Percentiles rank a stretch among this genome's conserved stretches.
Conservation (phyloP, 2,329 filamentous ascomycete species). For the Cladobotryum protrusum region DNA sequence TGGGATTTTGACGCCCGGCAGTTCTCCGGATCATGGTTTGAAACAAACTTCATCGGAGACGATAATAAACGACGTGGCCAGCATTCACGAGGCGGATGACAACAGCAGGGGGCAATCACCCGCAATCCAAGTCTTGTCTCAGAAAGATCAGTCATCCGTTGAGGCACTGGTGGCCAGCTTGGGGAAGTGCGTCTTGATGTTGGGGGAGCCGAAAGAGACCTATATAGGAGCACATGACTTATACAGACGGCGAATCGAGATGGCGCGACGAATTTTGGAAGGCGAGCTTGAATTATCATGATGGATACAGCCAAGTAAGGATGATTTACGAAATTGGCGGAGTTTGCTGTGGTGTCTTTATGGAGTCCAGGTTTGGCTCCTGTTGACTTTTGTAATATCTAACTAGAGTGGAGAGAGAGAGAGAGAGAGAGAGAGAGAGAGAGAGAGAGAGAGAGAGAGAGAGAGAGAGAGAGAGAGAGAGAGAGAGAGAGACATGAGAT, state of each 20-base stretch:
- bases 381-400: neutral
- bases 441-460: too few species aligned
- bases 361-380: neutral
- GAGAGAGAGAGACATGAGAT: too few species aligned
- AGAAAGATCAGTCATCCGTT: slow-evolving; percentile 54
- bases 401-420: too few species aligned
- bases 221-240: slow-evolving; percentile 55
- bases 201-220: slow-evolving; percentile 49
- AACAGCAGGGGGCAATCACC: slow-evolving; percentile 26
- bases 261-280: slow-evolving; percentile 66
- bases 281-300: slow-evolving; percentile 35
- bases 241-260: slow-evolving; percentile 66
- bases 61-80: slow-evolving; percentile 43
- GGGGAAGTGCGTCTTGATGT: slow-evolving; percentile 52
- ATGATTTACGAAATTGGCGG: neutral
- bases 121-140: slow-evolving; percentile 41
- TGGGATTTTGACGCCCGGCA: slow-evolving; percentile 42
- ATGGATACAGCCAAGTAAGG: neutral
- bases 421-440: too few species aligned
- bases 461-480: neutral
- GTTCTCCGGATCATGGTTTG: slow-evolving; percentile 44
- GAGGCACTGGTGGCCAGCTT: slow-evolving; percentile 54
- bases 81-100: slow-evolving; percentile 32
- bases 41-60: slow-evolving; percentile 42
- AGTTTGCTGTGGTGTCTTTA: neutral